Base-by-base conservation (phyloP, 2,329 filamentous ascomycete genomes). In the Paecilomyces fulvus region DNA sequence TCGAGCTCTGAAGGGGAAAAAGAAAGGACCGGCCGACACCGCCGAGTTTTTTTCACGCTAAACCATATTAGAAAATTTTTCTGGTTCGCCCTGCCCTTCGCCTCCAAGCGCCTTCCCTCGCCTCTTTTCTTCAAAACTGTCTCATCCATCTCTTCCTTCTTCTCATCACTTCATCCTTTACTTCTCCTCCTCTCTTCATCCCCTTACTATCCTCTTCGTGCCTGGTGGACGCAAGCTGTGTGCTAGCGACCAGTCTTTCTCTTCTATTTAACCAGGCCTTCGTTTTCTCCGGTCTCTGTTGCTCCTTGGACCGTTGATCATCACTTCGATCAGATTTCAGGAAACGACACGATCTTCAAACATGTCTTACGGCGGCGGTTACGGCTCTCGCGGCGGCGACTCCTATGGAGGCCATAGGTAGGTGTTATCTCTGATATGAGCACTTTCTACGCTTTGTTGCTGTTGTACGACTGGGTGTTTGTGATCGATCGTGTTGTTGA, bases 311-410 rank as follows among this genome's bases (percentile, higher is more conserved):
- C 20, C 21, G 48, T 49, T 28, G 48, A 23, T 49, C 23, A 21
- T 49, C 6, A 9, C 20, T 28, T 49, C 48, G 48, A 49, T 28
- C 37, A 43, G 37, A 43, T 43, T 43, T 49, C 48, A 23, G 48
- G 6, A 14, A 49, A 25, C 48, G 14, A 23, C 10, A 14, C 48
- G 3, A 25, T 5, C 21, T 23, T 28, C 12, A 23, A 82, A 69
- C 71, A 90, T 89, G 87, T 89, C 87, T 76, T 88, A 89, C 83
- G 81, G 84, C 61, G 73, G 73, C 61, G 69, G 72, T 56, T 74
- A 75, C 64, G 75, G 77, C 54, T 68, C 65, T 62, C 73, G 75
- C 62, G 74, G 57, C 37, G 37, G 37, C 37, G 37, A 43, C 23
- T 56, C 54, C 49, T 60, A 78, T 60, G 78, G 79, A 62, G 79